Evolutionary conservation across 2,329 filamentous ascomycete species (phyloP).

Genomic region (Cercospora sojina): DNA sequence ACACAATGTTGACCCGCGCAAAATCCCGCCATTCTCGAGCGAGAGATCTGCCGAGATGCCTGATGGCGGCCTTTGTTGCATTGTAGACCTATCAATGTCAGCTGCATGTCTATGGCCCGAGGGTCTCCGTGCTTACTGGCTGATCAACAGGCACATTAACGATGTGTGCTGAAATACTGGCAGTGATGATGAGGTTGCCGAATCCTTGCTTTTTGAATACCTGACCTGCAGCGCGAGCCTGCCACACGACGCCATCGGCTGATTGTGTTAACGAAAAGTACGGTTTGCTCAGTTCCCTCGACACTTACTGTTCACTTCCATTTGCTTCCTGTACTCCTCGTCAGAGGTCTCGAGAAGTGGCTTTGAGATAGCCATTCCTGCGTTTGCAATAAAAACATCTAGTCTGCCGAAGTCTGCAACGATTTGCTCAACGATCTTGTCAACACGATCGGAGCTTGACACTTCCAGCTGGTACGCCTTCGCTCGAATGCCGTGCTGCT

Average conservation of each 20-base stretch:
- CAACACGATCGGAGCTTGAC: background rate
- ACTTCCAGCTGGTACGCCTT: slow-evolving; percentile 5
- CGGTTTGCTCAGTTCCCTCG: too few relatives aligned
- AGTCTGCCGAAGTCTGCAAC: slow-evolving; percentile 12
- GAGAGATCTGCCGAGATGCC: slow-evolving; percentile 56
- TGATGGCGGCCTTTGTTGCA: slow-evolving; percentile 56
- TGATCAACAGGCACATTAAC: slow-evolving; percentile 53
- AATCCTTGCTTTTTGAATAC: slow-evolving; percentile 46
- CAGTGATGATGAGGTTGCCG: slow-evolving; percentile 53
- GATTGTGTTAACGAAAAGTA: background rate
- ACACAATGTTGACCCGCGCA: slow-evolving; percentile 57
- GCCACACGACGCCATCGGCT: slow-evolving; percentile 45
- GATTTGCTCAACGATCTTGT: slow-evolving; percentile 3
- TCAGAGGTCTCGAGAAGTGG: slow-evolving; percentile 12
- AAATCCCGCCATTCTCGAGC: slow-evolving; percentile 58
- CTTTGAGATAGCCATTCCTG: slow-evolving; percentile 24
- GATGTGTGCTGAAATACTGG: slow-evolving; percentile 38
- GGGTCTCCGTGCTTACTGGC: slow-evolving; percentile 37
- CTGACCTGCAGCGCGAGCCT: slow-evolving; percentile 44
- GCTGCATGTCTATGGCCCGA: background rate
- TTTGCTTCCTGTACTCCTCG: slow-evolving; percentile 19
- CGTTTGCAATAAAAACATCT: slow-evolving; percentile 21
- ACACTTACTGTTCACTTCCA: slow-evolving; percentile 18
- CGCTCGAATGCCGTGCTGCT: background rate
- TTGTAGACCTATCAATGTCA: slow-evolving; percentile 49